Conservation (phyloP, 306 rosid genomes). For the Quercus gilva region DNA sequence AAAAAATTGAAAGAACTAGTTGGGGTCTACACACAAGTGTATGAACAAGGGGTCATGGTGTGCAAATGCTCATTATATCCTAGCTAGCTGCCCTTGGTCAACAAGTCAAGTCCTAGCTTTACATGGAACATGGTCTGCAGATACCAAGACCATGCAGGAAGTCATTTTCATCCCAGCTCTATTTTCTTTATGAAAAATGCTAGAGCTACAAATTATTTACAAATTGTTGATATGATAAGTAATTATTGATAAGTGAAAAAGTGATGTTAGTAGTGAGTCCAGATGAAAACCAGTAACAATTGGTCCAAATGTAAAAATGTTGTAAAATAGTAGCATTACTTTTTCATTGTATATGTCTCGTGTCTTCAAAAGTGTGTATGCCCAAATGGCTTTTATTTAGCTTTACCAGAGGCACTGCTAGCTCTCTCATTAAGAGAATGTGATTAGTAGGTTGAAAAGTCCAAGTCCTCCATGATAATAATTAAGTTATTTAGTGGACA, state of each 20-base stretch:
- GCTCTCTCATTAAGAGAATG: constrained; percentile 3
- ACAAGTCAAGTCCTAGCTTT: constrained; percentile 10
- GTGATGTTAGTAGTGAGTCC: too few species aligned
- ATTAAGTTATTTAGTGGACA: too few species aligned
- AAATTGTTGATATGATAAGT: too few species aligned
- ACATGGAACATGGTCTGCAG: background rate
- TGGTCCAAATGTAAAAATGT: too few species aligned
- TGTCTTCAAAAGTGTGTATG: background rate
- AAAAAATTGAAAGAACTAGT: background rate
- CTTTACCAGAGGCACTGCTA: background rate
- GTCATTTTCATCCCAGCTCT: constrained; percentile 8
- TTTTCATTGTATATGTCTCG: background rate
- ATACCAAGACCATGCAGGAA: constrained; percentile 25
- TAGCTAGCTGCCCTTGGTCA: background rate
- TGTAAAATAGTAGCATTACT: too few species aligned
- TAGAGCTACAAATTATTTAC: too few species aligned
- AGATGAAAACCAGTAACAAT: too few species aligned
- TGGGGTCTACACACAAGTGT: constrained; percentile 11
- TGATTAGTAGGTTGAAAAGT: background rate
- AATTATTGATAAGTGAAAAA: too few species aligned
- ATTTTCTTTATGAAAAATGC: constrained; percentile 5
- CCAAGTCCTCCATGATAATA: too few species aligned
- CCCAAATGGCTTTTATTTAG: background rate
- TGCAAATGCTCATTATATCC: constrained; percentile 42
- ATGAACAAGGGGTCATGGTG: constrained; percentile 19